Percentiles rank a stretch among this genome's conserved stretches.
Evolutionary conservation across 2,329 filamentous ascomycete species (phyloP).

Genomic region (Microdochium bolleyi): DNA sequence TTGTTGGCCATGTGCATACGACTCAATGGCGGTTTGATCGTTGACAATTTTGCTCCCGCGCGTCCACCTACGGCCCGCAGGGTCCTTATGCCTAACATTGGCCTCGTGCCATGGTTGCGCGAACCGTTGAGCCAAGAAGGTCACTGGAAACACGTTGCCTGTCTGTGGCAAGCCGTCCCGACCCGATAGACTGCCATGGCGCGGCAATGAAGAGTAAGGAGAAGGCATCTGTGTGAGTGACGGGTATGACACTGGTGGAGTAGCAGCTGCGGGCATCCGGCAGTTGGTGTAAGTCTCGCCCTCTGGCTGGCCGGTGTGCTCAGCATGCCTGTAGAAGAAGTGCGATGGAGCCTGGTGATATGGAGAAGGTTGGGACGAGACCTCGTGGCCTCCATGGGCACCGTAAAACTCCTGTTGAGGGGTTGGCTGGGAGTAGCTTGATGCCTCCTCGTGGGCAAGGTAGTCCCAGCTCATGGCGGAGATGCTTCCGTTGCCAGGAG

Average conservation of each 20-base stretch:
- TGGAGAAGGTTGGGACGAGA: neutral
- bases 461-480: neutral
- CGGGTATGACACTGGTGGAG: neutral
- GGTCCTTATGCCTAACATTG: neutral
- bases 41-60: neutral
- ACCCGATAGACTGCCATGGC: neutral
- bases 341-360: neutral
- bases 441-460: neutral
- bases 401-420: neutral
- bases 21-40: neutral
- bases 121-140: neutral
- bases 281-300: neutral
- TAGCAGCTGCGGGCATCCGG: neutral
- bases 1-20: neutral
- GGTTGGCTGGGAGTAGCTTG: neutral
- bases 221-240: neutral
- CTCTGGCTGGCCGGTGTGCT: neutral
- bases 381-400: neutral
- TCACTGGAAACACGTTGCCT: neutral
- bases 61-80: too few relatives aligned
- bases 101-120: neutral
- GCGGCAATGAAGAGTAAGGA: neutral
- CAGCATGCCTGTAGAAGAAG: neutral
- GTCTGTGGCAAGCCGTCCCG: neutral
- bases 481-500: neutral